phyloP scores from a whole-genome alignment of 805 yeast genomes.

The Wickerhamomyces bisporus region DNA sequence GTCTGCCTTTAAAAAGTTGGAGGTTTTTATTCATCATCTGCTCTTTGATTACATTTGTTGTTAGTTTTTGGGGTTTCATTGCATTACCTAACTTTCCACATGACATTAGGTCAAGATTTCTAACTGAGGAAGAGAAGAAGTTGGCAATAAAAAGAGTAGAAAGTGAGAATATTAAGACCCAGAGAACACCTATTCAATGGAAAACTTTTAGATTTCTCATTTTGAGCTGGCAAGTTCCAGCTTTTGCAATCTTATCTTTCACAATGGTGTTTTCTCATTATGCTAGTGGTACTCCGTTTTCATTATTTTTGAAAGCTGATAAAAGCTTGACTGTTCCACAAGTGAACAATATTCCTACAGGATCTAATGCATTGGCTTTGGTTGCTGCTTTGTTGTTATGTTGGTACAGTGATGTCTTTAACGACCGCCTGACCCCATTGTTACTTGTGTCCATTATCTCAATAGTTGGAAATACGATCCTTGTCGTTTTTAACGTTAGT shows the following conservation, averaged over 20 bases:
- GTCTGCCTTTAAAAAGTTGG: constrained; percentile 42
- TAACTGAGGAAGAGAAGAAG: constrained; percentile 23
- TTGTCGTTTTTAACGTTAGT: constrained; percentile 19
- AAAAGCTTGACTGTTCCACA: constrained; percentile 6
- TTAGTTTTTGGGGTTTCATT: constrained; percentile 36
- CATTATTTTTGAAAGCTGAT: constrained; percentile 2
- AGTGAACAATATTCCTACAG: constrained; percentile 11
- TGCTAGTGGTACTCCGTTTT: neutral
- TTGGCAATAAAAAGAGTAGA: constrained; percentile 7
- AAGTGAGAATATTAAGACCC: neutral
- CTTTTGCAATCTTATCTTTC: neutral
- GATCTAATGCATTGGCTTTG: constrained; percentile 6
- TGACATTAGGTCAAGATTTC: constrained; percentile 18
- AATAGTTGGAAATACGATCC: constrained; percentile 12
- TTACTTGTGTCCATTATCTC: constrained; percentile 6
- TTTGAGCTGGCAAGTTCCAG: constrained; percentile 1
- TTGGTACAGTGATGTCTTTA: constrained; percentile 4
- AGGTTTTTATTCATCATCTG: constrained; percentile 41
- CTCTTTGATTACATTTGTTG: constrained; percentile 37
- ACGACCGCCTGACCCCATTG: constrained; percentile 1
- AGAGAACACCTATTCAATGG: neutral
- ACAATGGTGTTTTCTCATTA: neutral
- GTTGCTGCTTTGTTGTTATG: constrained; percentile 1
- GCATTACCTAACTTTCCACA: constrained; percentile 35
- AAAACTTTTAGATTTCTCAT: neutral